Percentiles rank a stretch among this genome's conserved stretches.
phyloP scores from a whole-genome alignment of 116 monocot species.

The Phalaenopsis hybrid region DNA sequence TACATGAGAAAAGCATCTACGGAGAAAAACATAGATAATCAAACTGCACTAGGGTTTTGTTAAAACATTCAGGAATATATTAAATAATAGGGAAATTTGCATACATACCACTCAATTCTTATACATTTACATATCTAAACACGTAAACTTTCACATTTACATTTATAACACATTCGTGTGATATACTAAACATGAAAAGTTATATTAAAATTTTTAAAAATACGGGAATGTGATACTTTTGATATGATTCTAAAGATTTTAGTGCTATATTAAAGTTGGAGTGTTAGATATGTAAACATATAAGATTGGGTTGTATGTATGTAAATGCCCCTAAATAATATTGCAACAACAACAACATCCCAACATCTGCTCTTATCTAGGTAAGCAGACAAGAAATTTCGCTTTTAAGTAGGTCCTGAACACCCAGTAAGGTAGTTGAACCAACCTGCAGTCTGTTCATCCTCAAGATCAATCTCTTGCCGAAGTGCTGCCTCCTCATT shows the following conservation, averaged over 20 bases:
- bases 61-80: not conserved
- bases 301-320: too few relatives aligned
- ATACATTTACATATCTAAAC: too few relatives aligned
- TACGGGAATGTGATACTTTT: too few relatives aligned
- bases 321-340: not conserved
- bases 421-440: not conserved
- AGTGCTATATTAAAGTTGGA: too few relatives aligned
- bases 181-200: too few relatives aligned
- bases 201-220: too few relatives aligned
- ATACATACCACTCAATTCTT: too few relatives aligned
- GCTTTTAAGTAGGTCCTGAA: not conserved
- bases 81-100: too few relatives aligned
- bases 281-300: too few relatives aligned
- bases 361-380: not conserved
- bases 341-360: not conserved
- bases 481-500: conserved; percentile 82
- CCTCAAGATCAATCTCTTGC: conserved; percentile 86
- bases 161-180: too few relatives aligned
- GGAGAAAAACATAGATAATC: not conserved
- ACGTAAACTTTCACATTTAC: too few relatives aligned
- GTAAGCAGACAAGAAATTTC: not conserved
- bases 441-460: conserved; percentile 67
- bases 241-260: too few relatives aligned
- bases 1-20: not conserved
- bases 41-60: not conserved